phyloP scores from a whole-genome alignment of 2,329 filamentous ascomycete species.

The Esteya vermicola region DNA sequence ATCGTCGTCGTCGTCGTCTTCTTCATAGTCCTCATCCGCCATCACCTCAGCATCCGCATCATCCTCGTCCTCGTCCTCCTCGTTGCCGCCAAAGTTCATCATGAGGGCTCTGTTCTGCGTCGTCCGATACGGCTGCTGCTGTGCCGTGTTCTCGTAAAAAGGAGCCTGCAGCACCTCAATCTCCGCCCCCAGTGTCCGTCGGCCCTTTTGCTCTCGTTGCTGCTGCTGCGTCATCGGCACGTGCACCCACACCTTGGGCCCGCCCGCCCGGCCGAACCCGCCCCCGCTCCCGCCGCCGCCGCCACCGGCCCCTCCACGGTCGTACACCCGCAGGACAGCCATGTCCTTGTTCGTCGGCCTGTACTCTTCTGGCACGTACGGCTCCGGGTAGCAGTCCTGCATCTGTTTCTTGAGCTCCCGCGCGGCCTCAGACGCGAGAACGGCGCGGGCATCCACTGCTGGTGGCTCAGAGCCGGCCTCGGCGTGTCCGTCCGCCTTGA shows the following conservation, averaged over 20 bases:
- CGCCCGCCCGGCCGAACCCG: not conserved
- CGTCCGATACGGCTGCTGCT: not conserved
- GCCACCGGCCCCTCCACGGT: constrained; percentile 11
- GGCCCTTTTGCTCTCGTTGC: constrained; percentile 14
- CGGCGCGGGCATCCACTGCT: no score
- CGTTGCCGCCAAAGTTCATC: not conserved
- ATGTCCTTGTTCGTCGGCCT: constrained; percentile 21
- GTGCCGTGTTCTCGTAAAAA: constrained; percentile 23
- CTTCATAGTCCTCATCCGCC: no score
- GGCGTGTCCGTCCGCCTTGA: constrained; percentile 2
- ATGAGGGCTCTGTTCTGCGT: not conserved
- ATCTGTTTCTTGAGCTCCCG: constrained; percentile 28
- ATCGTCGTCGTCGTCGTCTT: not conserved
- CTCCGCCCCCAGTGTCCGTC: constrained; percentile 22
- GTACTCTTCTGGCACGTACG: constrained; percentile 26
- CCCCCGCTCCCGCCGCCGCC: not conserved
- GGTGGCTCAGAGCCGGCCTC: no score
- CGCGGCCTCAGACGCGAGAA: constrained; percentile 24
- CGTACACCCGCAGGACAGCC: constrained; percentile 14
- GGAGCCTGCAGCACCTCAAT: constrained; percentile 36
- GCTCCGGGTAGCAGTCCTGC: constrained; percentile 28
- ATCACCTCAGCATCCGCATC: not conserved
- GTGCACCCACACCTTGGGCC: no score
- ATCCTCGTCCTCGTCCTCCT: not conserved
- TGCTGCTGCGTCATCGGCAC: not conserved